A percentile compares a stretch with the other conserved stretches of the same genome.
Evolutionary conservation across 1,139 yeast species (phyloP).

Genomic region (Hyphopichia pseudoburtonii): DNA sequence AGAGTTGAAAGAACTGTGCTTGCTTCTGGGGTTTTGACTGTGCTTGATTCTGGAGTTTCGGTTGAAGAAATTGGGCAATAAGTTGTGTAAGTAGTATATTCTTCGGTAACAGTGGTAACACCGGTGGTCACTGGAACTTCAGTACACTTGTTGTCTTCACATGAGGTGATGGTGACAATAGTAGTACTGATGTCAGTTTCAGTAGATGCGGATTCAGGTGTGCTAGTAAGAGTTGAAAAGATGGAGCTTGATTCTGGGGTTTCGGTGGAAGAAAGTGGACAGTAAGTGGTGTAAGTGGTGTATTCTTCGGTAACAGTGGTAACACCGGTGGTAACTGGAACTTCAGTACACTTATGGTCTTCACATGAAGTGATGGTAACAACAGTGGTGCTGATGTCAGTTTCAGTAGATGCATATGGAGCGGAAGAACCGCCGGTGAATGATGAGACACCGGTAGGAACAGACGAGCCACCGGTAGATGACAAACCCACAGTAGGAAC

Average conservation of each 20-base stretch:
- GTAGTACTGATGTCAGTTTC: conserved; percentile 7
- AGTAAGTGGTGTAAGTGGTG: conserved; percentile 15
- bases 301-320: conserved; percentile 8
- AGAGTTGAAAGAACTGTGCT: not conserved
- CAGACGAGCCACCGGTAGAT: not conserved
- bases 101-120: conserved; percentile 24
- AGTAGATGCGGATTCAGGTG: no score
- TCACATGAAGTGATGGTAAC: conserved; percentile 39
- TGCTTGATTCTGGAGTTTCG: conserved; percentile 1
- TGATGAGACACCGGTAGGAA: conserved; percentile 9
- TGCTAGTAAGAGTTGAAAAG: conserved; percentile 11
- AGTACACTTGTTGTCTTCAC: conserved; percentile 13
- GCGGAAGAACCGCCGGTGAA: conserved; percentile 12
- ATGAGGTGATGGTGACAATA: conserved; percentile 17
- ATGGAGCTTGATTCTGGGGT: conserved; percentile 8
- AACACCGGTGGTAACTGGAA: conserved; percentile 17
- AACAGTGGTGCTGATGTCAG: conserved; percentile 18
- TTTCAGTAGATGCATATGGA: conserved; percentile 30
- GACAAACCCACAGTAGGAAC: conserved; percentile 2
- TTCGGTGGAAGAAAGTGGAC: conserved; percentile 12
- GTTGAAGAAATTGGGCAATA: conserved; percentile 37
- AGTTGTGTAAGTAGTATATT: conserved; percentile 29
- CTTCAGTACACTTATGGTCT: conserved; percentile 26
- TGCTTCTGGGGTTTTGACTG: not conserved
- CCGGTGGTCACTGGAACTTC: conserved; percentile 14